Evolutionary conservation across 371 early-diverging fungal genomes (phyloP).

Genomic region (Circinella minor): DNA sequence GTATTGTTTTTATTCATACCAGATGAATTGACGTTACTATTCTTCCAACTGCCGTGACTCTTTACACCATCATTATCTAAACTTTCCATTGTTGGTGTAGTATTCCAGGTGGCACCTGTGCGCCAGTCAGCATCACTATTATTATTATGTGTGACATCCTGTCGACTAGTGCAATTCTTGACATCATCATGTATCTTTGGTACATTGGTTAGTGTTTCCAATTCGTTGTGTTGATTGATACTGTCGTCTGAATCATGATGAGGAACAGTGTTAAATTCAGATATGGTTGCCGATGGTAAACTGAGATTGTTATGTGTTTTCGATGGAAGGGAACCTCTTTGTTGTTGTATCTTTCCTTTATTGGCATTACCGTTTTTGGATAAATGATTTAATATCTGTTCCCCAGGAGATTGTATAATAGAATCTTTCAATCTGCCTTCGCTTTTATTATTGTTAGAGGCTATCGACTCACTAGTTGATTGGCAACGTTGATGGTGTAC

Average conservation of each 20-base stretch:
- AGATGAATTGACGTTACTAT: not conserved
- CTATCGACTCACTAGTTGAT: not conserved
- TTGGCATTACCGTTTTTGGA: not conserved
- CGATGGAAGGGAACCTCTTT: not conserved
- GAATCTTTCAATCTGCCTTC: not conserved
- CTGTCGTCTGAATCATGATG: too few species aligned
- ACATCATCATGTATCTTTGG: not conserved
- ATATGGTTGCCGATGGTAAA: not conserved
- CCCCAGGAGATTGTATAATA: not conserved
- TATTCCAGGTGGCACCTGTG: not conserved
- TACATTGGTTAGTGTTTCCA: too few species aligned
- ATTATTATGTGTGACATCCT: not conserved
- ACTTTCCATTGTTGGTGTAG: not conserved
- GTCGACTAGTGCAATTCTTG: not conserved
- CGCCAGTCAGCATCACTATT: not conserved
- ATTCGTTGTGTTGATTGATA: too few species aligned
- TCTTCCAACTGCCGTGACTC: not conserved
- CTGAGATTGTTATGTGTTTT: not conserved
- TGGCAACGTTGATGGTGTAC: not conserved
- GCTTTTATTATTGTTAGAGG: not conserved
- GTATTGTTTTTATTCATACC: not conserved
- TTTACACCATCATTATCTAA: not conserved
- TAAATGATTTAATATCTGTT: conserved; percentile 3
- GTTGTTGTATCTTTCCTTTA: not conserved
- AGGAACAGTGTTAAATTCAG: too few species aligned